phyloP scores from a whole-genome alignment of 495 filamentous ascomycete species.

The Pseudevernia furfuracea region DNA sequence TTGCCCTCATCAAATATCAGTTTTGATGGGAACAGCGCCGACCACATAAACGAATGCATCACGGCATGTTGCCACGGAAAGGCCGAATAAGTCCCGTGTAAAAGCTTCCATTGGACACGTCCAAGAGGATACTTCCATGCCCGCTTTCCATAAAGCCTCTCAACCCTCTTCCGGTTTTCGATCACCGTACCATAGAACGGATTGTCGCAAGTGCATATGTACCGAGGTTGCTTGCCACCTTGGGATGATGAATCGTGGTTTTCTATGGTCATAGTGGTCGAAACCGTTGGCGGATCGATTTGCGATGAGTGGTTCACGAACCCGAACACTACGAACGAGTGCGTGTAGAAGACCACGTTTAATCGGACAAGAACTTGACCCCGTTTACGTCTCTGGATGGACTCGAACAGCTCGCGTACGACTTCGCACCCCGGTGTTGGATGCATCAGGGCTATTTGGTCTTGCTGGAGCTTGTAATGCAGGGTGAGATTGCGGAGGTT shows the following conservation, averaged over 20 bases:
- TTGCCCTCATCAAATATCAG: not conserved
- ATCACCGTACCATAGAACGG: not conserved
- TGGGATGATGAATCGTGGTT: not conserved
- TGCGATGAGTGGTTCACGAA: not conserved
- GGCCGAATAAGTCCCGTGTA: not conserved
- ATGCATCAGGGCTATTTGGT: not conserved
- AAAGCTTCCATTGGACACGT: not conserved
- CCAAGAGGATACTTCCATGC: not conserved
- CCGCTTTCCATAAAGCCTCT: not conserved
- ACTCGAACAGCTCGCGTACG: not conserved
- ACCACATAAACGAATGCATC: not conserved
- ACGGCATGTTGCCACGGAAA: not conserved
- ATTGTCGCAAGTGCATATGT: not conserved
- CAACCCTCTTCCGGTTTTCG: not conserved
- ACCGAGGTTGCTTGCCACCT: not conserved
- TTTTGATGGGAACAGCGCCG: not conserved
- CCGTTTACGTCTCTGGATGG: not conserved
- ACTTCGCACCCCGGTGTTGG: not conserved
- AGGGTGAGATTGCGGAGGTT: not conserved
- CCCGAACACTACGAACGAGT: not conserved
- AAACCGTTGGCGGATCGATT: not conserved
- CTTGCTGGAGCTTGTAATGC: not conserved
- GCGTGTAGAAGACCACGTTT: not conserved
- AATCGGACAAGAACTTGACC: not conserved
- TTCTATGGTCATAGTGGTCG: not conserved